Base-by-base conservation (phyloP, 768 basidiomycete genomes). In the Crassisporium funariophilum region DNA sequence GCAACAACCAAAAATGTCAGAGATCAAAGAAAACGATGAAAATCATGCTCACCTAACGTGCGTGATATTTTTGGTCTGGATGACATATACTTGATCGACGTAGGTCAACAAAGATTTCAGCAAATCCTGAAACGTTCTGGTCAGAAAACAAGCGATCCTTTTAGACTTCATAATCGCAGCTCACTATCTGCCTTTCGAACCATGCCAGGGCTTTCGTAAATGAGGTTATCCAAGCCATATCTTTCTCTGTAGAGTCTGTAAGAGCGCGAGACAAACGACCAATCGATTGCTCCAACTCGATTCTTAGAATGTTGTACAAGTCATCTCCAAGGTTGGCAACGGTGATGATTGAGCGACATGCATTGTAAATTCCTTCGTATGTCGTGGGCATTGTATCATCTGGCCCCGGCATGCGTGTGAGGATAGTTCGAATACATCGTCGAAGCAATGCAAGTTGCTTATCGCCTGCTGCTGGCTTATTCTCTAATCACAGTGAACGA, bases 81-180 rank as follows among this genome's bases (percentile, higher is more conserved):
- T 56, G 8, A 88, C 73, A 53, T 83, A 90, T 0, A 75, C 73
- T 57, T 86, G 80, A 58, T 93, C 88, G 41, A 92, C 65, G 60
- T 84, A 86, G 2, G 87, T 78, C 41, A 91, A 65, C 19, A 91
- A 64, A 0, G 84, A 84, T 50, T 77, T 66, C 2, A 91, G 58
- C 15, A 89, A 65, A 4, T 67, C 63, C 86, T 88, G 52, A 17
- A 19, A 25, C 41, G 2, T 11, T 15, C 2, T 8, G 43, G n/a
- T 35, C 20, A 40, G 23, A n/a, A 4, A 12, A 41, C n/a, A 33
- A 19, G 10, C 10, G 16, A 19, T 4, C 4, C 12, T 25, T 17
- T 5, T 8, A 22, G 6, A 31, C 3, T 6, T 33, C 7, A 16
- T 7, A 27, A 19, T 23, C 7, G 4, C 12, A n/a, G 75, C 81